Conservation (phyloP, 2,329 filamentous ascomycete genomes). For the Pseudopyricularia javanii region DNA sequence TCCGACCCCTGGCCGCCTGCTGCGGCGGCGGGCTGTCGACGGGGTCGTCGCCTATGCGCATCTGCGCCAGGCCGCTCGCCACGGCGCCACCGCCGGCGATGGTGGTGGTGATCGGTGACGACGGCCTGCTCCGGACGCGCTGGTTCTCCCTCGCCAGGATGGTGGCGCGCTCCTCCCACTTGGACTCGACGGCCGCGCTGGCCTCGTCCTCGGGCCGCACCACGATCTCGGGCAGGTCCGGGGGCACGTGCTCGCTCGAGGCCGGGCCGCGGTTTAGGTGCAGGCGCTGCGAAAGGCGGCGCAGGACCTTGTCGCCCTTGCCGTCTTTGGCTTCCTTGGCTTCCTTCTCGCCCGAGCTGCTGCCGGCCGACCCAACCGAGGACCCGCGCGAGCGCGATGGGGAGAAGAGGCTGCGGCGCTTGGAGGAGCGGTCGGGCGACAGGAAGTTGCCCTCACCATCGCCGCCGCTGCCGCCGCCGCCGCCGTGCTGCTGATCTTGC, state of each 20-base stretch:
- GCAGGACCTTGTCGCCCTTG: constrained; percentile 15
- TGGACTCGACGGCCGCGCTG: constrained; percentile 38
- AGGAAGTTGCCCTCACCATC: constrained; percentile 15
- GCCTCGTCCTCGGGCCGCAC: constrained; percentile 33
- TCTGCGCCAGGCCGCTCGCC: constrained; percentile 13
- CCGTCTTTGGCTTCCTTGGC: no score
- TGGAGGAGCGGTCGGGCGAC: constrained; percentile 7
- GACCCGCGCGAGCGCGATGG: constrained; percentile 32
- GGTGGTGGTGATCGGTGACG: constrained; percentile 27
- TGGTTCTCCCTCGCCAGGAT: constrained; percentile 60
- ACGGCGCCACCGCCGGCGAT: constrained; percentile 6
- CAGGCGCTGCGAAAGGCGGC: constrained; percentile 56
- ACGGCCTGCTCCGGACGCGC: constrained; percentile 28
- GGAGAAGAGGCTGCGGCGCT: constrained; percentile 18
- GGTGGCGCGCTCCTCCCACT: constrained; percentile 93
- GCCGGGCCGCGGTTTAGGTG: constrained; percentile 47
- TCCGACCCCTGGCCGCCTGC: constrained; percentile 4
- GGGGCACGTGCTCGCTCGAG: constrained; percentile 63
- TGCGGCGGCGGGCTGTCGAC: constrained; percentile 4
- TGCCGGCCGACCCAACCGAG: constrained; percentile 28
- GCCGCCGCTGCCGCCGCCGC: constrained; percentile 13
- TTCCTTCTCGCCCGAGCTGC: constrained; percentile 20
- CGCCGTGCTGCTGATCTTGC: constrained; percentile 8
- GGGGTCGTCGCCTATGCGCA: constrained; percentile 12
- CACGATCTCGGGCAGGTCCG: constrained; percentile 65